These are phyloP conservation scores for Tricholoma furcatifolium DNA, from an alignment of 768 basidiomycete genomes.

Conservation along the genomic window DNA sequence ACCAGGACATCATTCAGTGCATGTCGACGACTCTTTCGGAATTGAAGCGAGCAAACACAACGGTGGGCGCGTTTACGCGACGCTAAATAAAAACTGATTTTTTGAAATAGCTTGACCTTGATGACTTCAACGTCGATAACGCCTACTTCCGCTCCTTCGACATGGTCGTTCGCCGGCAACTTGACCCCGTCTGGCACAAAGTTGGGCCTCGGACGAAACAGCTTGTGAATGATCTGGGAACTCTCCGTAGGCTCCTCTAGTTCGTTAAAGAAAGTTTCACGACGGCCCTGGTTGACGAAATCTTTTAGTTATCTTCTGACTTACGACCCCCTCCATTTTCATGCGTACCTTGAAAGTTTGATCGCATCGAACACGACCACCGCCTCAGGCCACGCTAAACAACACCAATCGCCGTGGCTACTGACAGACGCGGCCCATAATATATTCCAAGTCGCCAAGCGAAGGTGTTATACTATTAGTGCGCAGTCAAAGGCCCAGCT, in stretches of 20 bases:
- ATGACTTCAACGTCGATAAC: slow-evolving; percentile 89
- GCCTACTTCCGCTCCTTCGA: slow-evolving; percentile 96
- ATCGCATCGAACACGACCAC: slow-evolving; percentile 54
- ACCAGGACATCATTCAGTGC: slow-evolving; percentile 88
- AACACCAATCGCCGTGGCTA: slow-evolving; percentile 85
- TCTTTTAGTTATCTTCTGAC: slow-evolving; percentile 74
- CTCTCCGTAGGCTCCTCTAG: slow-evolving; percentile 79
- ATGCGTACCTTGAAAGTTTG: slow-evolving; percentile 88
- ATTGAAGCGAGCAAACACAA: slow-evolving; percentile 82
- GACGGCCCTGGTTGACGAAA: neutral
- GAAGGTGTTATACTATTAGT: slow-evolving; percentile 70
- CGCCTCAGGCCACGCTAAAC: slow-evolving; percentile 49
- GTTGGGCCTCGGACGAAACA: slow-evolving; percentile 92
- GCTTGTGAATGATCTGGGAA: slow-evolving; percentile 84
- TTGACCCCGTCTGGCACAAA: slow-evolving; percentile 96
- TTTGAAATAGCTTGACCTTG: slow-evolving; percentile 74
- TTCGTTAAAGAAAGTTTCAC: slow-evolving; percentile 33
- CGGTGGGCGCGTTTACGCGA: slow-evolving; percentile 36
- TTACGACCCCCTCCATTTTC: slow-evolving; percentile 89
- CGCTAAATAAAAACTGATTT: neutral
- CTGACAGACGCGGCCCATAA: slow-evolving; percentile 88
- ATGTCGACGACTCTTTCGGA: slow-evolving; percentile 90
- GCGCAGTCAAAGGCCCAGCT: slow-evolving; percentile 20
- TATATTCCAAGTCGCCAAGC: slow-evolving; percentile 79
- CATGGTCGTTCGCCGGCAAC: slow-evolving; percentile 78